These are phyloP conservation scores for Linum lewisii DNA, from an alignment of 345 rosid genomes.

Conservation along the genomic window DNA sequence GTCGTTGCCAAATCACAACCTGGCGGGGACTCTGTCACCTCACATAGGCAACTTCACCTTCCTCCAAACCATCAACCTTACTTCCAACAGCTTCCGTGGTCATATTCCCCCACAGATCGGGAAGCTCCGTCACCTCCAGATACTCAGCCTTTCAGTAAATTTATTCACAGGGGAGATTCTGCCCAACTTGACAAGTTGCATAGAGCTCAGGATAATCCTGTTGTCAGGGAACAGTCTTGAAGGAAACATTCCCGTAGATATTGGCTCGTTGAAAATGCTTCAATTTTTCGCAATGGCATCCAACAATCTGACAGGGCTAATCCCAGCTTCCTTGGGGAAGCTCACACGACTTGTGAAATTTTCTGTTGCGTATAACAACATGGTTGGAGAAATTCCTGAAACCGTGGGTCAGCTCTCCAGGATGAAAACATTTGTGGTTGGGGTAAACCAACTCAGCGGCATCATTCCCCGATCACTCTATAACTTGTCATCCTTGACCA, in stretches of 20 bases:
- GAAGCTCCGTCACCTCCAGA: background rate
- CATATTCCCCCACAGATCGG: background rate
- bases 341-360: background rate
- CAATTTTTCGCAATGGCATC: background rate
- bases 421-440: background rate
- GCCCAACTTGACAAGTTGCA: constrained; percentile 8
- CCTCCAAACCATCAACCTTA: background rate
- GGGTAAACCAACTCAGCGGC: constrained; percentile 1
- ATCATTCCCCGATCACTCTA: constrained; percentile 5
- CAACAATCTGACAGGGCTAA: constrained; percentile 5
- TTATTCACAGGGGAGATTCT: constrained; percentile 7
- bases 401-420: constrained; percentile 3
- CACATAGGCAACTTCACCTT: constrained; percentile 13
- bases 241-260: constrained; percentile 7
- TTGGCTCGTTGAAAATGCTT: constrained; percentile 10
- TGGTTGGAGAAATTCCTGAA: constrained; percentile 9
- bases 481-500: constrained; percentile 8
- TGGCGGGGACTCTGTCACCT: constrained; percentile 15
- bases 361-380: background rate
- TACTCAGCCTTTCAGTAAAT: background rate
- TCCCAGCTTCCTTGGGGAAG: constrained; percentile 14
- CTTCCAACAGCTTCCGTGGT: background rate
- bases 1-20: constrained; percentile 2
- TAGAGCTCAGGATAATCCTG: background rate
- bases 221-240: background rate